These are phyloP conservation scores for Scedosporium minutisporum DNA, from an alignment of 2,329 filamentous ascomycete species.

Conservation along the genomic window DNA sequence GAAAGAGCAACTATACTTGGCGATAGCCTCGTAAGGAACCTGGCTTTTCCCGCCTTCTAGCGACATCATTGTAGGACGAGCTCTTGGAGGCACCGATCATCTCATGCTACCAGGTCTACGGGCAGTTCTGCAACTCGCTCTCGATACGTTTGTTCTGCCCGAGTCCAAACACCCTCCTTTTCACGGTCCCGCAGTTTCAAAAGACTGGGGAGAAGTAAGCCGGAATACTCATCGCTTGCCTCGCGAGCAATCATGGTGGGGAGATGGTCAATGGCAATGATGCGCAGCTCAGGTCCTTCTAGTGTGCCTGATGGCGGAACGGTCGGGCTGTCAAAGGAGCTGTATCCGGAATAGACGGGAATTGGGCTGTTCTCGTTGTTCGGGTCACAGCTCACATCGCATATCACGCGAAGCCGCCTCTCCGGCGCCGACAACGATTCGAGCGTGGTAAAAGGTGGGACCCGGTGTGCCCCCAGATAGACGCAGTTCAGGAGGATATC, in stretches of 20 bases:
- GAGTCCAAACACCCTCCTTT: slow-evolving; percentile 68
- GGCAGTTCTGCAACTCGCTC: slow-evolving; percentile 69
- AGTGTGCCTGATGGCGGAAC: slow-evolving; percentile 58
- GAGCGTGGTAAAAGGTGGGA: slow-evolving; percentile 70
- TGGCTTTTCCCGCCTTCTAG: too few relatives aligned
- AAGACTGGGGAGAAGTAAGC: slow-evolving; percentile 66
- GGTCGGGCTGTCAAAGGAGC: slow-evolving; percentile 82
- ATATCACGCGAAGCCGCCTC: slow-evolving; percentile 70
- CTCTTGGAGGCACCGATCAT: too few relatives aligned
- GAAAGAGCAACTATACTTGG: too few relatives aligned
- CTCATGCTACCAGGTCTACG: too few relatives aligned
- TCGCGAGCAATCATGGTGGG: slow-evolving; percentile 78
- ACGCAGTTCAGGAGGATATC: slow-evolving; percentile 84
- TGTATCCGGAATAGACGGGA: slow-evolving; percentile 76
- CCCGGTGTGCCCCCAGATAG: slow-evolving; percentile 63
- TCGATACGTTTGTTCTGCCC: slow-evolving; percentile 74
- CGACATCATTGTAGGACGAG: too few relatives aligned
- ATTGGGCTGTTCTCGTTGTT: slow-evolving; percentile 62
- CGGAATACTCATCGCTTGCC: slow-evolving; percentile 75
- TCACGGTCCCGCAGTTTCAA: slow-evolving; percentile 67
- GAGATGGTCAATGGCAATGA: slow-evolving; percentile 84
- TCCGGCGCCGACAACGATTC: slow-evolving; percentile 53
- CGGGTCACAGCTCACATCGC: slow-evolving; percentile 69
- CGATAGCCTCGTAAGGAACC: too few relatives aligned
- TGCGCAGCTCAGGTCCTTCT: slow-evolving; percentile 52